These are phyloP conservation scores for Xylariaceae sp. DNA, from an alignment of 2,329 filamentous ascomycete species.

Conservation along the genomic window DNA sequence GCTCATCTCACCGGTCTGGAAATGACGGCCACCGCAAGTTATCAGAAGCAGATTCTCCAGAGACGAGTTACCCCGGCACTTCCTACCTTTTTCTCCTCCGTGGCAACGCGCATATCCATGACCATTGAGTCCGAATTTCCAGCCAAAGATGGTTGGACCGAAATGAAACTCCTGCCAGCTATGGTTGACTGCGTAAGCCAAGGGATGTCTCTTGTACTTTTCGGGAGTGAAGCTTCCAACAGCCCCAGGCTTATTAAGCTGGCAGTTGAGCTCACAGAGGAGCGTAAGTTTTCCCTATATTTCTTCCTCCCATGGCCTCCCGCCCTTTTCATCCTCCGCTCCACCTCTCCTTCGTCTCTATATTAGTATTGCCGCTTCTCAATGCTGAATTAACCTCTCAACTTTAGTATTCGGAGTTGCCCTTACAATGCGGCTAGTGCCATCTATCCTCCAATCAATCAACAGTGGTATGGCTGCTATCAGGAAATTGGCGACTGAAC, in stretches of 20 bases:
- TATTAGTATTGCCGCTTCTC: neutral
- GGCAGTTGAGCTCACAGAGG: slow-evolving; percentile 3
- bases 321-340: too few relatives aligned
- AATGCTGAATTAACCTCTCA: too few relatives aligned
- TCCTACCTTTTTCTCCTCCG: neutral
- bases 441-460: slow-evolving; percentile 3
- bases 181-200: slow-evolving; percentile 9
- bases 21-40: slow-evolving; percentile 2
- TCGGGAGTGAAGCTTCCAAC: slow-evolving; percentile 2
- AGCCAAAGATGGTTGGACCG: neutral
- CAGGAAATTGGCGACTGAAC: slow-evolving; percentile 8
- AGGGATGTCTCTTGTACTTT: slow-evolving; percentile 6
- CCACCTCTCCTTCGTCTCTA: too few relatives aligned
- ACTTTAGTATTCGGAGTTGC: slow-evolving; percentile 4
- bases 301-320: too few relatives aligned
- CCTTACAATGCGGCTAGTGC: slow-evolving; percentile 7
- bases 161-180: neutral
- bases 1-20: slow-evolving; percentile 5
- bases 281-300: slow-evolving; percentile 3
- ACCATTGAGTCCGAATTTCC: neutral
- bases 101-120: neutral
- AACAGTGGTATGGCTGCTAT: slow-evolving; percentile 13
- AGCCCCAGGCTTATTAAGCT: slow-evolving; percentile 3
- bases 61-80: slow-evolving; percentile 5
- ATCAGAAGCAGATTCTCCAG: slow-evolving; percentile 5